Percentiles rank a stretch among this genome's conserved stretches.
phyloP scores from a whole-genome alignment of 163 green algal species.

The Picocystis sp. region DNA sequence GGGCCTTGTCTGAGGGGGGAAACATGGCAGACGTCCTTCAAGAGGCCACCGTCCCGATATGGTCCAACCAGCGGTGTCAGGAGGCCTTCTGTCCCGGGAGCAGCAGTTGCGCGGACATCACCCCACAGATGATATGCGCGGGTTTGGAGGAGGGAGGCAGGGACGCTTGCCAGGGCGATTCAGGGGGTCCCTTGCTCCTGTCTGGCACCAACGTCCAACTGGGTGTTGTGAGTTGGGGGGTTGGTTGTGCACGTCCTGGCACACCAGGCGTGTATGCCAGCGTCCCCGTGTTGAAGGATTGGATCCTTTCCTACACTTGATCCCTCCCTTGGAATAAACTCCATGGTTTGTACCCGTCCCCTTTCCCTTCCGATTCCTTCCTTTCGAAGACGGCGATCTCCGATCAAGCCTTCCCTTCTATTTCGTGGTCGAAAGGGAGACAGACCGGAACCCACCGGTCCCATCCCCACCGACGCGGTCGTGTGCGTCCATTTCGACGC shows the following conservation, averaged over 20 bases:
- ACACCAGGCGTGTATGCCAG: conserved; percentile 4
- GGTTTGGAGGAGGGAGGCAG: background rate
- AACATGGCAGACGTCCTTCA: background rate
- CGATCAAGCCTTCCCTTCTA: too few species aligned
- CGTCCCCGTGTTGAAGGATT: background rate
- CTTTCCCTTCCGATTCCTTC: too few species aligned
- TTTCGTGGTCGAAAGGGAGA: too few species aligned
- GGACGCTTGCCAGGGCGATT: conserved; percentile 4
- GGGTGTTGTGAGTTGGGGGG: conserved; percentile 2
- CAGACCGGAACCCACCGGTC: too few species aligned
- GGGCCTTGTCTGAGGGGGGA: background rate
- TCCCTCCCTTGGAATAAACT: too few species aligned
- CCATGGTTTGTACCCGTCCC: too few species aligned
- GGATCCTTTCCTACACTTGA: background rate
- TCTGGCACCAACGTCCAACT: background rate
- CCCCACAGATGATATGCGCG: conserved; percentile 3
- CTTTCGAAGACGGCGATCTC: too few species aligned
- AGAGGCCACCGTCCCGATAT: conserved; percentile 1
- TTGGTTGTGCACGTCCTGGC: background rate
- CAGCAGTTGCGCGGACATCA: conserved; percentile 4
- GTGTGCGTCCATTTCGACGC: too few species aligned
- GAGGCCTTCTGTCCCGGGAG: background rate
- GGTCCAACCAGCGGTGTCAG: background rate
- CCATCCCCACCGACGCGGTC: too few species aligned
- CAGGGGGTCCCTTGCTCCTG: conserved; percentile 1